phyloP scores from a whole-genome alignment of 768 basidiomycete genomes.

The Cyathus striatus region DNA sequence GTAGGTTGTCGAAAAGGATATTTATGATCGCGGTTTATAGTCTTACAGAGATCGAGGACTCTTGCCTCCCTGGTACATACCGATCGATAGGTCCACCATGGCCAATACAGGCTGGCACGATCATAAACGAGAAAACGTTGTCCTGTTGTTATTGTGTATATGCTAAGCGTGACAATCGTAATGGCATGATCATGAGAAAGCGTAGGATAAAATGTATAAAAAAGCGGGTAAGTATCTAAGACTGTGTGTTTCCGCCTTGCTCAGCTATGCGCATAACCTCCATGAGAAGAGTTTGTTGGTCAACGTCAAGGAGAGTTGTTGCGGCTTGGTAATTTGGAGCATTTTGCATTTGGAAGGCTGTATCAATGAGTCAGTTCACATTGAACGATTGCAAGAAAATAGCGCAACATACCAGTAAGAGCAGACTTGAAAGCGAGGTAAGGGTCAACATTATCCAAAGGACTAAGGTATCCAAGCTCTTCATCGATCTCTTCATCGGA shows the following conservation, averaged over 20 bases:
- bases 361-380: neutral
- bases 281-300: slow-evolving; percentile 79
- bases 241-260: too few relatives aligned
- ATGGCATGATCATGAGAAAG: slow-evolving; percentile 1
- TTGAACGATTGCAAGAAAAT: neutral
- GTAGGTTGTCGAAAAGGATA: too few relatives aligned
- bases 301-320: slow-evolving; percentile 65
- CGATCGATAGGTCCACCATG: too few relatives aligned
- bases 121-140: too few relatives aligned
- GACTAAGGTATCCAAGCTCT: slow-evolving; percentile 82
- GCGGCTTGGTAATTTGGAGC: slow-evolving; percentile 61
- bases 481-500: slow-evolving; percentile 69
- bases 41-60: too few relatives aligned
- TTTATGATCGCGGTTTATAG: too few relatives aligned
- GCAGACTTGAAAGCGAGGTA: slow-evolving; percentile 78
- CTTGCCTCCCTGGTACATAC: too few relatives aligned
- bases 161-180: neutral
- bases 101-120: too few relatives aligned
- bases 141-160: neutral
- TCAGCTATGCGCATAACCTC: slow-evolving; percentile 79
- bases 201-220: neutral
- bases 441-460: slow-evolving; percentile 74
- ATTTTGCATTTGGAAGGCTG: slow-evolving; percentile 78
- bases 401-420: slow-evolving; percentile 53
- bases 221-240: too few relatives aligned